phyloP scores from a whole-genome alignment of 2,329 filamentous ascomycete genomes.

The Fusarium camptoceras region DNA sequence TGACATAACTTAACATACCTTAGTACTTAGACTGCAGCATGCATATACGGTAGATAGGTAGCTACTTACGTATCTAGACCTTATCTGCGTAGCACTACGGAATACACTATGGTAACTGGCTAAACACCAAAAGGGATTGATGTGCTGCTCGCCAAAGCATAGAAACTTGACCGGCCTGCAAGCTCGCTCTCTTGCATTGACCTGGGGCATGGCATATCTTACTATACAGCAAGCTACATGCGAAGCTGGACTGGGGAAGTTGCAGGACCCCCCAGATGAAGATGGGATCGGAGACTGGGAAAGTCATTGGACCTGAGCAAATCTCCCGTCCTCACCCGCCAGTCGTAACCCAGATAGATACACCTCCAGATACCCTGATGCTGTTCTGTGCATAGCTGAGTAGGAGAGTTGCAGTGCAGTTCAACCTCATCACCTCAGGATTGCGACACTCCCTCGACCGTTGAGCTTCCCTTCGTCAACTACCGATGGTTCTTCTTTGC shows the following conservation, averaged over 20 bases:
- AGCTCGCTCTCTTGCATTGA: slow-evolving; percentile 12
- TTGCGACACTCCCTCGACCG: slow-evolving; percentile 26
- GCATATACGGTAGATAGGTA: slow-evolving; percentile 26
- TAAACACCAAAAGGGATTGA: slow-evolving; percentile 22
- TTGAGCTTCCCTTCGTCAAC: slow-evolving; percentile 8
- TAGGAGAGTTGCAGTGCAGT: slow-evolving; percentile 9
- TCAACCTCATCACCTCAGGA: slow-evolving; percentile 1
- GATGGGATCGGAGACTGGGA: slow-evolving; percentile 22
- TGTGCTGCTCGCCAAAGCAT: slow-evolving; percentile 17
- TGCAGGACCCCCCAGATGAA: slow-evolving; percentile 11
- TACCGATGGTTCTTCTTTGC: slow-evolving; percentile 9
- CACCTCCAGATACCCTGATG: slow-evolving; percentile 1
- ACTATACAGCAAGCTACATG: slow-evolving; percentile 2
- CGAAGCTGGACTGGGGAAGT: slow-evolving; percentile 15
- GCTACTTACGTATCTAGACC: slow-evolving; percentile 19
- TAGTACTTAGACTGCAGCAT: slow-evolving; percentile 15
- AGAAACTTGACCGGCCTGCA: slow-evolving; percentile 25
- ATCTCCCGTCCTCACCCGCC: slow-evolving; percentile 25
- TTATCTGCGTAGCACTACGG: slow-evolving; percentile 11
- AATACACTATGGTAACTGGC: neutral
- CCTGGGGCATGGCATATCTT: slow-evolving; percentile 19
- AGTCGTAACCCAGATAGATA: slow-evolving; percentile 26
- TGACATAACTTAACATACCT: neutral
- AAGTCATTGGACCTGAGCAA: slow-evolving; percentile 17
- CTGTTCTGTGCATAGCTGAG: neutral